Evolutionary conservation across 768 basidiomycete genomes (phyloP), one percentile per base, ranked within the genome.

Genomic region (Boletus rufocinnamomeus): DNA sequence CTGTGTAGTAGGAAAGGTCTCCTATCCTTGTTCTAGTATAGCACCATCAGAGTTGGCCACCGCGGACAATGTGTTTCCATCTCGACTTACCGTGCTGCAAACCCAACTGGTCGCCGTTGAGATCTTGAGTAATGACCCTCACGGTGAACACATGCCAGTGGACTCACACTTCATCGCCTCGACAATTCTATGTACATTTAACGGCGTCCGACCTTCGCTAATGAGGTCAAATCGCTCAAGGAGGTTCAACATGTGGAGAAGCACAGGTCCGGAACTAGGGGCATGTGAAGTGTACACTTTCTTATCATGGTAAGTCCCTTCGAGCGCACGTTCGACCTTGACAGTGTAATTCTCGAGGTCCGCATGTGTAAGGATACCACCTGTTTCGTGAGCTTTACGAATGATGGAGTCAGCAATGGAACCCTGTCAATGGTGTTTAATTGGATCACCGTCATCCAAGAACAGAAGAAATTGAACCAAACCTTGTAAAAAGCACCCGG

Each of bases 161-260:
- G n/a, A 70, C 83, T 74, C 58, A 86, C 84, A 97, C 69, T 98
- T 97, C 69, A 93, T 79, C 0, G 84, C 82, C 73, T 98, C 97
- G 16, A 98, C 78, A 6, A 91, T 69, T 47, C 95, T 80, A 71
- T 98, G 97, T 3, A 83, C 78, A 62, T 85, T 89, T 17, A 93
- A 69, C 1, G 80, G 78, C n/a, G 80, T 86, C 61, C 78, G 72
- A 46, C 84, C 84, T 27, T 76, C 74, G 19, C 80, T 63, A 35
- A 82, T 72, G 38, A 79, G 66, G 52, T 80, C 75, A 66, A 83
- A 98, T n/a, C 81, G 79, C 68, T 97, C 95, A 47, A 96, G 75
- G 21, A 95, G 71, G 69, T 98, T 97, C n/a, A 98, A 76, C 81
- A 98, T 89, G 69, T 93, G 89, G 41, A 97, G 75, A 43, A 98